phyloP scores from a whole-genome alignment of 495 filamentous ascomycete genomes.

The Neurospora sp. region DNA sequence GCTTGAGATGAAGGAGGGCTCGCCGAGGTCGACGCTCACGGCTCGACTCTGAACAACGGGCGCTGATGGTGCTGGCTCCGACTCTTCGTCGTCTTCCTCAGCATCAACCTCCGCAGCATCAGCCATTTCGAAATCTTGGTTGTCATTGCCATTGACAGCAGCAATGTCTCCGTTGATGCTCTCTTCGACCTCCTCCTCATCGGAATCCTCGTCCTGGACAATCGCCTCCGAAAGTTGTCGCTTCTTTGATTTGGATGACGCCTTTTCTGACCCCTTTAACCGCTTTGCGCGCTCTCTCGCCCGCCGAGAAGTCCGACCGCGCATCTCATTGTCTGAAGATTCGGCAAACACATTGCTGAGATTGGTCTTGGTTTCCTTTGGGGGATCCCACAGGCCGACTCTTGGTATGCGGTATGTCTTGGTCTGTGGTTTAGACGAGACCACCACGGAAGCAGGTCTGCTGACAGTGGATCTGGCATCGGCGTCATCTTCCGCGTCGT shows the following conservation, averaged over 20 bases:
- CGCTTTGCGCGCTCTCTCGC: neutral
- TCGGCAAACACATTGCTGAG: neutral
- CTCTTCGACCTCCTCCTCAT: conserved; percentile 1
- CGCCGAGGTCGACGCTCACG: neutral
- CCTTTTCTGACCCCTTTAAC: neutral
- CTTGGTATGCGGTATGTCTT: neutral
- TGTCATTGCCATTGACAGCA: neutral
- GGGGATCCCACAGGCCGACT: neutral
- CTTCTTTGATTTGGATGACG: neutral
- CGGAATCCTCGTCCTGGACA: neutral
- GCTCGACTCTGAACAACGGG: neutral
- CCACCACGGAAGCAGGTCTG: neutral
- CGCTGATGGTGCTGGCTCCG: neutral
- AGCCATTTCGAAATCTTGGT: neutral
- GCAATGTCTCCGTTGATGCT: conserved; percentile 1
- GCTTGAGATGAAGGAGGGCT: neutral
- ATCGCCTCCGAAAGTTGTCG: neutral
- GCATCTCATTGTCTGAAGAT: conserved; percentile 13
- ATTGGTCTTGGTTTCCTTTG: neutral
- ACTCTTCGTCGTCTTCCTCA: neutral
- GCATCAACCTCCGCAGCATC: neutral
- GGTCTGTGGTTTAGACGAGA: neutral
- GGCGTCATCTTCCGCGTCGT: conserved; percentile 8
- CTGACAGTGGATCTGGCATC: conserved; percentile 3
- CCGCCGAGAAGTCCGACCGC: neutral